phyloP scores from a whole-genome alignment of 148 eudicot genomes.

The Silene latifolia region DNA sequence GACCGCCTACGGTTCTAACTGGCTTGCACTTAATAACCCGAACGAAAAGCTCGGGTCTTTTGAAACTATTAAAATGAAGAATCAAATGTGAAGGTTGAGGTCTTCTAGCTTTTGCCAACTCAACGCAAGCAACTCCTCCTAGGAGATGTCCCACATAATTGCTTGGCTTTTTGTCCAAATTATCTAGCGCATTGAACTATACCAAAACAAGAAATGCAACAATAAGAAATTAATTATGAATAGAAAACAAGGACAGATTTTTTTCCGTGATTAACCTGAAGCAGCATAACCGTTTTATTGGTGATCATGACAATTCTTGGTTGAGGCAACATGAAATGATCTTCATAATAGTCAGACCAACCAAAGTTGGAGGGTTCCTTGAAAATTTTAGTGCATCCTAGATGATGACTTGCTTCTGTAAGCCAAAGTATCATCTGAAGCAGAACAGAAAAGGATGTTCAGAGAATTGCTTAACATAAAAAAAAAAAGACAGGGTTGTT shows the following conservation, averaged over 20 bases:
- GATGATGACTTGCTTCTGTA: constrained; percentile 88
- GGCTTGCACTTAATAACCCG: constrained; percentile 74
- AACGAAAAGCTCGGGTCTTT: constrained; percentile 70
- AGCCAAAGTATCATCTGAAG: no score
- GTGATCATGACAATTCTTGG: constrained; percentile 73
- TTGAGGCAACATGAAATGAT: constrained; percentile 74
- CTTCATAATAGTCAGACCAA: constrained; percentile 89
- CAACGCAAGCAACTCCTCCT: constrained; percentile 85
- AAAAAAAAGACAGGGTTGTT: no score
- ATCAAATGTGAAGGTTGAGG: constrained; percentile 67
- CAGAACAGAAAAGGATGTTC: no score
- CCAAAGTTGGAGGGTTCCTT: constrained; percentile 98
- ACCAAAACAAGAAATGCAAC: constrained; percentile 18
- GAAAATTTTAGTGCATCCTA: constrained; percentile 87
- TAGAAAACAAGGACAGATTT: background rate
- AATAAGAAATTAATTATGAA: background rate
- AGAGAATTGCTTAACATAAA: no score
- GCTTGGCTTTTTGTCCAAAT: constrained; percentile 81
- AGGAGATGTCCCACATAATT: constrained; percentile 96
- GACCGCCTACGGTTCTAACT: constrained; percentile 67
- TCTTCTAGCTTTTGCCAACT: constrained; percentile 77
- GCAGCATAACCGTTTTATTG: constrained; percentile 73
- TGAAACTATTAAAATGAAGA: constrained; percentile 78
- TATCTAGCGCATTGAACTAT: constrained; percentile 60
- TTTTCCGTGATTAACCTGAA: constrained; percentile 54